These are phyloP conservation scores for Sclerotinia glacialis DNA, from an alignment of 2,329 filamentous ascomycete species.

Conservation along the genomic window DNA sequence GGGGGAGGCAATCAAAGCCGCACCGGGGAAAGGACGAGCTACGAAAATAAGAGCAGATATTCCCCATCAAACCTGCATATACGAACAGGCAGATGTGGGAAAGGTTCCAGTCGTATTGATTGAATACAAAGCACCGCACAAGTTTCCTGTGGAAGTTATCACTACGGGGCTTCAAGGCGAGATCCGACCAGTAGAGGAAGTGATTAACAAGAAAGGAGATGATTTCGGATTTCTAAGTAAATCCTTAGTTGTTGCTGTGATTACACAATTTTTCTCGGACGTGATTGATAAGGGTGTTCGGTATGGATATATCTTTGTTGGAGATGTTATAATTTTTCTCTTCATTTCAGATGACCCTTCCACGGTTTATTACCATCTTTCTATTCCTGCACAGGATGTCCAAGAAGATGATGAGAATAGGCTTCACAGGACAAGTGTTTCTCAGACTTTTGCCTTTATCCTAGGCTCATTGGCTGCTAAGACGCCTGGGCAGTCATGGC, in stretches of 20 bases:
- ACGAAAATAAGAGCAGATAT: neutral
- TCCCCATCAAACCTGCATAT: constrained; percentile 20
- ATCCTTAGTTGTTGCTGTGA: constrained; percentile 11
- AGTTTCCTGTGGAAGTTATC: constrained; percentile 10
- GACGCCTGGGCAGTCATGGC: neutral
- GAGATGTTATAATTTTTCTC: constrained; percentile 8
- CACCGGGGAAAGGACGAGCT: too few species aligned
- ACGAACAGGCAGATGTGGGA: neutral
- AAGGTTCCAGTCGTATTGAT: neutral
- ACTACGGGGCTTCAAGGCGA: constrained; percentile 3
- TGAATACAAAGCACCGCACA: constrained; percentile 22
- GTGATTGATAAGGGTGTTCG: constrained; percentile 11
- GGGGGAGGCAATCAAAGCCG: too few species aligned
- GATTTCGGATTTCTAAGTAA: neutral
- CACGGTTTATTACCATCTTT: neutral
- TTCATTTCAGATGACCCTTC: neutral
- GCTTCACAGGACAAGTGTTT: neutral
- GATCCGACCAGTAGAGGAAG: constrained; percentile 4
- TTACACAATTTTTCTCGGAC: constrained; percentile 13
- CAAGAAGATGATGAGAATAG: neutral
- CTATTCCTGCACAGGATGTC: neutral
- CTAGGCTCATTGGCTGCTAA: neutral
- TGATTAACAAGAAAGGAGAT: constrained; percentile 9
- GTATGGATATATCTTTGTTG: constrained; percentile 12
- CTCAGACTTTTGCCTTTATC: neutral